Evolutionary conservation across 257 asterid species (phyloP).

Genomic region (Rubia yunnanensis): DNA sequence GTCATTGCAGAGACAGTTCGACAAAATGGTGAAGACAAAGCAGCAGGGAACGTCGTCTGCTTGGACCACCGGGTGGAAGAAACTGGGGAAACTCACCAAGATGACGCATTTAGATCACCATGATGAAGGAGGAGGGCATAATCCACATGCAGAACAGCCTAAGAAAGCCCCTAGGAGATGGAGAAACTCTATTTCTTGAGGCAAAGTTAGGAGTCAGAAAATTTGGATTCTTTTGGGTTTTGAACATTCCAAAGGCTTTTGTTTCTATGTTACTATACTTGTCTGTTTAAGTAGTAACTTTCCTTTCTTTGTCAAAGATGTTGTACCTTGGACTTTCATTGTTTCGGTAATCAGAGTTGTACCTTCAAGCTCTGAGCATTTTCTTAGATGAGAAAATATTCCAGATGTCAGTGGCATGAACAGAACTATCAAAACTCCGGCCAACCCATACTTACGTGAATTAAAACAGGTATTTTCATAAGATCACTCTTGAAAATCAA

Average conservation of each 20-base stretch:
- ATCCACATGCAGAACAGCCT: conserved; percentile 30
- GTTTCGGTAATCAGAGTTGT: neutral
- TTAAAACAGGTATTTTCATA: no score
- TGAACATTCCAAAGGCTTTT: neutral
- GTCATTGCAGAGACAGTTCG: conserved; percentile 66
- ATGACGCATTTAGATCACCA: conserved; percentile 29
- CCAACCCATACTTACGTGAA: no score
- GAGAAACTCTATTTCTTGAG: conserved; percentile 90
- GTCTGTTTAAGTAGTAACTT: neutral
- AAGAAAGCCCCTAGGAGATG: conserved; percentile 66
- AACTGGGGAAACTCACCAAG: conserved; percentile 59
- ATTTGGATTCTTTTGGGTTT: neutral
- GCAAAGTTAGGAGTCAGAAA: neutral
- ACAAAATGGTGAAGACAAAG: conserved; percentile 54
- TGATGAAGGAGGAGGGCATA: conserved; percentile 27
- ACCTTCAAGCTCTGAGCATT: neutral
- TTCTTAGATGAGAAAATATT: neutral
- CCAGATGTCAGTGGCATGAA: neutral
- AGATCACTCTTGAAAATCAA: no score
- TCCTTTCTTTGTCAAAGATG: neutral
- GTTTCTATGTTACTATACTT: neutral
- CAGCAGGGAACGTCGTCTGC: conserved; percentile 38
- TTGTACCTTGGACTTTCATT: neutral
- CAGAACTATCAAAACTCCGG: neutral
- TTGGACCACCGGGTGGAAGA: conserved; percentile 82